Conservation (phyloP, 768 basidiomycete genomes). For the Lactarius sanguifluus region DNA sequence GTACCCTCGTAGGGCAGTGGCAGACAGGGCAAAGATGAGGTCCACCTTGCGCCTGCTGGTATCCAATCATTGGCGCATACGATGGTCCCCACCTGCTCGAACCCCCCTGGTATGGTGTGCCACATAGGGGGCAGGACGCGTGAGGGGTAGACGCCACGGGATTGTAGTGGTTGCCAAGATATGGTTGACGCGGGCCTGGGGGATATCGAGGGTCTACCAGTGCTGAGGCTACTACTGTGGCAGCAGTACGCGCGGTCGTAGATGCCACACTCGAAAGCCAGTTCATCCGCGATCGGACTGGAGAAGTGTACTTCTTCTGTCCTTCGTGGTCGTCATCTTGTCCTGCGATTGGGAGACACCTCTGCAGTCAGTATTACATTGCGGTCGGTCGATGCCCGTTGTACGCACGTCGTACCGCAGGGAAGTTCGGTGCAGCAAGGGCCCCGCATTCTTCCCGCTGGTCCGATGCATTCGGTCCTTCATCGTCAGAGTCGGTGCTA, state of each 20-base stretch:
- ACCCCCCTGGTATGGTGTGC: not conserved
- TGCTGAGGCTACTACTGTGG: not conserved
- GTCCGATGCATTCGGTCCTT: not conserved
- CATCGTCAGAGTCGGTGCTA: not conserved
- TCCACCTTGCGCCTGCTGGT: not conserved
- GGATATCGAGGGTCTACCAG: not conserved
- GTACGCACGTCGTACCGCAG: constrained; percentile 1
- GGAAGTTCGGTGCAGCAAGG: not conserved
- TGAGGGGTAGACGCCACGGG: not conserved
- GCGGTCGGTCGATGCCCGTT: not conserved
- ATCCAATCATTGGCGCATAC: not conserved
- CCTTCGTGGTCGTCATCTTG: not conserved
- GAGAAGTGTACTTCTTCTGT: not conserved
- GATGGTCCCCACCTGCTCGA: not conserved
- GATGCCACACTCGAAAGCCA: not conserved
- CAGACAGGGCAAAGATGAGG: not conserved
- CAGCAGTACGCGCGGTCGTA: not conserved
- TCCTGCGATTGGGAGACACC: not conserved
- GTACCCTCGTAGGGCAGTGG: not conserved
- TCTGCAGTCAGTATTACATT: not conserved
- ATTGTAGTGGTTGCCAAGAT: not conserved
- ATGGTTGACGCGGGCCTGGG: not conserved
- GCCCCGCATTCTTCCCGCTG: not conserved
- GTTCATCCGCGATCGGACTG: not conserved
- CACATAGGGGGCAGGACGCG: not conserved